phyloP scores from a whole-genome alignment of 2,329 filamentous ascomycete species.

The Pseudogymnoascus sp. region DNA sequence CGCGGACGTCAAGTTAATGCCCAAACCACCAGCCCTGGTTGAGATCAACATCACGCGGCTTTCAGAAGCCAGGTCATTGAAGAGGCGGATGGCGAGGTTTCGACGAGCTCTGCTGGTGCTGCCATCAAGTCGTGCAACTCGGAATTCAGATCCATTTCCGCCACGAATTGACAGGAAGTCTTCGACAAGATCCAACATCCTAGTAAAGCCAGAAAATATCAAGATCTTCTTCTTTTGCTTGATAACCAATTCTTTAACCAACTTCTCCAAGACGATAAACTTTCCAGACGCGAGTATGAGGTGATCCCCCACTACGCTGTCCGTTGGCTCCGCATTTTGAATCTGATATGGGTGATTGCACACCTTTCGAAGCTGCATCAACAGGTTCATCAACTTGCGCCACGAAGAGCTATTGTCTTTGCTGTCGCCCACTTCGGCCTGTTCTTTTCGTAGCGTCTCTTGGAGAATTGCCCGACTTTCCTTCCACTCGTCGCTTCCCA shows the following conservation, averaged over 20 bases:
- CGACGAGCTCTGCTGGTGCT: slow-evolving; percentile 70
- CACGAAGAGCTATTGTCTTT: slow-evolving; percentile 31
- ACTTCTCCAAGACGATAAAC: slow-evolving; percentile 70
- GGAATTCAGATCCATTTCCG: slow-evolving; percentile 56
- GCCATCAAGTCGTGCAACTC: slow-evolving; percentile 77
- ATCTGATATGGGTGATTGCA: slow-evolving; percentile 72
- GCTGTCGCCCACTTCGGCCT: slow-evolving; percentile 12
- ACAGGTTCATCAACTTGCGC: slow-evolving; percentile 71
- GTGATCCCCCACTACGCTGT: slow-evolving; percentile 61
- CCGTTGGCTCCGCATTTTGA: slow-evolving; percentile 35
- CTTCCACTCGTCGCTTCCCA: slow-evolving; percentile 37
- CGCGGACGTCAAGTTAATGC: slow-evolving; percentile 92
- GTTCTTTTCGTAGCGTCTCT: slow-evolving; percentile 32
- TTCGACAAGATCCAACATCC: slow-evolving; percentile 81
- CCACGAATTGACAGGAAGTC: slow-evolving; percentile 59
- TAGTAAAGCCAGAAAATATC: slow-evolving; percentile 93
- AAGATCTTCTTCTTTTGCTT: slow-evolving; percentile 66
- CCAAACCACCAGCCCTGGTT: slow-evolving; percentile 87
- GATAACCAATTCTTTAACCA: slow-evolving; percentile 71
- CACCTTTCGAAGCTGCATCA: slow-evolving; percentile 90
- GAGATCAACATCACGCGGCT: slow-evolving; percentile 88
- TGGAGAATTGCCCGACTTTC: slow-evolving; percentile 38
- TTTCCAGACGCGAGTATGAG: slow-evolving; percentile 86
- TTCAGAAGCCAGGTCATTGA: slow-evolving; percentile 72
- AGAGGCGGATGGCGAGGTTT: slow-evolving; percentile 89